A percentile compares a stretch with the other conserved stretches of the same genome.
Evolutionary conservation across 2,329 filamentous ascomycete genomes (phyloP).

Genomic region (Aspergillus quadricinctus): DNA sequence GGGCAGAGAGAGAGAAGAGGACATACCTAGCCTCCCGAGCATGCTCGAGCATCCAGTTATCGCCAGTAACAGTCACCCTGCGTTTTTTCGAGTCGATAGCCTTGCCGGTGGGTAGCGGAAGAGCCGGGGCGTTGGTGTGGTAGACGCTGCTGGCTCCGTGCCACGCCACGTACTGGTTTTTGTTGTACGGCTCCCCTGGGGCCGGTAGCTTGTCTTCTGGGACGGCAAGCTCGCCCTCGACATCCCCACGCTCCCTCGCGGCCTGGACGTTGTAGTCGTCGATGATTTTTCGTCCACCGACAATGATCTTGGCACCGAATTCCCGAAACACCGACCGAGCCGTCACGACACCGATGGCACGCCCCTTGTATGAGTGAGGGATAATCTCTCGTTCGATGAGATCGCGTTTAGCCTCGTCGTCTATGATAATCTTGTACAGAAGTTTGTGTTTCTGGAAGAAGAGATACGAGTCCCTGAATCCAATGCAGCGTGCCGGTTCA

Average conservation of each 20-base stretch:
- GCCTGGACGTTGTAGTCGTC: constrained; percentile 86
- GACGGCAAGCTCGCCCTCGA: constrained; percentile 87
- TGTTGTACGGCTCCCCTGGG: constrained; percentile 86
- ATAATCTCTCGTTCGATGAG: constrained; percentile 94
- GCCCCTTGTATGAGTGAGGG: constrained; percentile 96
- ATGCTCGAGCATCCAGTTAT: constrained; percentile 96
- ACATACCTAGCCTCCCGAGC: constrained; percentile 81
- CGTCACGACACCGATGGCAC: constrained; percentile 93
- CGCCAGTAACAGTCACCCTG: constrained; percentile 81
- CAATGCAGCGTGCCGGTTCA: constrained; percentile 91
- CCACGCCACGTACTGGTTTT: constrained; percentile 98
- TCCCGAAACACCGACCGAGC: constrained; percentile 95
- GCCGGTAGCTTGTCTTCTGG: constrained; percentile 75
- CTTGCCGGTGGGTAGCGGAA: constrained; percentile 73
- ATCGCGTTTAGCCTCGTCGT: constrained; percentile 94
- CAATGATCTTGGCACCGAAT: constrained; percentile 89
- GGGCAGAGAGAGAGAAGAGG: background rate
- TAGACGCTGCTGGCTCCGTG: constrained; percentile 95
- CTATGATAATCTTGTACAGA: constrained; percentile 96
- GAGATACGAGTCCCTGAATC: constrained; percentile 95
- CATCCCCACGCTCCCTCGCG: constrained; percentile 68
- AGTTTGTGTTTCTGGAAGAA: constrained; percentile 98
- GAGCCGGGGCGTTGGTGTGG: constrained; percentile 72
- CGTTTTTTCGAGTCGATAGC: constrained; percentile 72
- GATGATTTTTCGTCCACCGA: constrained; percentile 77